A percentile compares a stretch with the other conserved stretches of the same genome.
Conservation (phyloP, 202 grass and related monocot genomes). For the Musa balbisiana region DNA sequence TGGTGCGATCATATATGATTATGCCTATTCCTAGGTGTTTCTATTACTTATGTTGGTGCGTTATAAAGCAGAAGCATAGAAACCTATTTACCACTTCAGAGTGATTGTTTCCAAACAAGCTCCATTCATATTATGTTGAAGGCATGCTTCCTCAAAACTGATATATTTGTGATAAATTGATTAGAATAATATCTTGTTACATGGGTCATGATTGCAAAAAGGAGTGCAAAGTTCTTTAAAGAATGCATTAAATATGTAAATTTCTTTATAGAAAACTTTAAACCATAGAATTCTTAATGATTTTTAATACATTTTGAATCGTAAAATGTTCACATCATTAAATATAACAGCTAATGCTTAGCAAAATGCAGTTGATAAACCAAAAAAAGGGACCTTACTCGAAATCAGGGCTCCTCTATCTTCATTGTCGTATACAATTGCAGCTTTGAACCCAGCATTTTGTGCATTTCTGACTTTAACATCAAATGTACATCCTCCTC, state of each 20-base stretch:
- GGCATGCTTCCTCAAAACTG: background rate
- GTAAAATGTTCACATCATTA: background rate
- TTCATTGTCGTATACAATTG: slow-evolving; percentile 67
- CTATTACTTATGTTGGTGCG: too few relatives aligned
- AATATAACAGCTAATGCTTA: background rate
- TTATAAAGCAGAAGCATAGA: too few relatives aligned
- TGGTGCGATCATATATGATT: too few relatives aligned
- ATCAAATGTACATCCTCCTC: slow-evolving; percentile 80
- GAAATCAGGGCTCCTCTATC: slow-evolving; percentile 49
- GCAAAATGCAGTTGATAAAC: background rate
- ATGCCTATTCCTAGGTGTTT: too few relatives aligned
- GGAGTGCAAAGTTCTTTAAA: background rate
- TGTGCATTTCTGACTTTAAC: slow-evolving; percentile 86
- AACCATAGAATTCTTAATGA: too few relatives aligned
- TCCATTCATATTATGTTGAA: background rate
- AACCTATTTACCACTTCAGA: too few relatives aligned
- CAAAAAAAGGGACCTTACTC: slow-evolving; percentile 45
- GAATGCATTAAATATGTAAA: background rate
- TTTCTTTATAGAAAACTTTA: too few relatives aligned
- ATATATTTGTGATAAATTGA: background rate
- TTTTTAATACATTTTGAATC: background rate
- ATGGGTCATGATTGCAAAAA: background rate
- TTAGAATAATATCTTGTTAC: background rate
- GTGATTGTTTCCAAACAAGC: too few relatives aligned
- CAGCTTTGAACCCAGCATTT: slow-evolving; percentile 71